Percentiles rank a stretch among this genome's conserved stretches.
Conservation (phyloP, 495 filamentous ascomycete genomes). For the Aspergillus diversus region DNA sequence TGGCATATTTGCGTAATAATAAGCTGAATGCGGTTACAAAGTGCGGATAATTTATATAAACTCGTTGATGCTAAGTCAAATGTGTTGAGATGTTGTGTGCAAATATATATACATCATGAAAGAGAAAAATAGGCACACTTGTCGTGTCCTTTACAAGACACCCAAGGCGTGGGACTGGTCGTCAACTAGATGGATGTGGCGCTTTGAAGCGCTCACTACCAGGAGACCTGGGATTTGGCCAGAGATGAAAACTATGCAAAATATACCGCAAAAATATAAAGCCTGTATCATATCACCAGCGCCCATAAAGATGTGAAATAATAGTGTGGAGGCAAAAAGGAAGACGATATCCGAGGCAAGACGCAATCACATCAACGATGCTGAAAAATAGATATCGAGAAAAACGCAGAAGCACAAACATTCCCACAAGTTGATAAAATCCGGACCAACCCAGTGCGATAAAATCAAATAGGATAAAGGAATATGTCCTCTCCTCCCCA, state of each 20-base stretch:
- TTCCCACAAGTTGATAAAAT: slow-evolving; percentile 20
- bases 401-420: slow-evolving; percentile 21
- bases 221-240: neutral
- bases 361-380: slow-evolving; percentile 27
- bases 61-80: neutral
- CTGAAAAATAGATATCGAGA: slow-evolving; percentile 23
- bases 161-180: neutral
- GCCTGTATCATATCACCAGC: slow-evolving; percentile 35
- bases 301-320: slow-evolving; percentile 26
- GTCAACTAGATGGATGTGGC: slow-evolving; percentile 7
- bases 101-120: slow-evolving; percentile 18
- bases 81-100: slow-evolving; percentile 1
- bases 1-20: too few relatives aligned
- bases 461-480: slow-evolving; percentile 18
- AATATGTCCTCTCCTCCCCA: slow-evolving; percentile 10
- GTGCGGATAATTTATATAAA: neutral
- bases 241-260: slow-evolving; percentile 24
- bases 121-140: neutral
- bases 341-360: slow-evolving; percentile 27
- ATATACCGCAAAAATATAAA: slow-evolving; percentile 16
- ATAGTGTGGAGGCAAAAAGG: slow-evolving; percentile 16
- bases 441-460: slow-evolving; percentile 17
- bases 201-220: slow-evolving; percentile 6
- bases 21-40: neutral
- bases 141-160: neutral